Evolutionary conservation across 2,329 filamentous ascomycete genomes (phyloP), one percentile per base, ranked within the genome.

Genomic region (Fusarium zealandicum): DNA sequence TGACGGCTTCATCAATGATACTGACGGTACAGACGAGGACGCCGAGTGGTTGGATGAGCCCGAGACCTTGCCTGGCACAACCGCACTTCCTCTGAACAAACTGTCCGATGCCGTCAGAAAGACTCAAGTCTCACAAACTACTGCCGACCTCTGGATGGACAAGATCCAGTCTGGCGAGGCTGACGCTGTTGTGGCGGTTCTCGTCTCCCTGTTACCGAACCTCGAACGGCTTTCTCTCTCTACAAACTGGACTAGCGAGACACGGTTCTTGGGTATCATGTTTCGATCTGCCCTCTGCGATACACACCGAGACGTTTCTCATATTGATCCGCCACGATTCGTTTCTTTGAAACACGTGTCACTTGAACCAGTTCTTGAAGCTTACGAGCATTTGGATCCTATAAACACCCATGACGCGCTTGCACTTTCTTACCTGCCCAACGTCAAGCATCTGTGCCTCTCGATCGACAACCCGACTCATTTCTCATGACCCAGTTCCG

Each of bases 401-500:
- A 35, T 37, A n/a, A 63, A 64, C 14, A 22, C 53, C 0, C 12
- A 33, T 18, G 43, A 56, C 7, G 37, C 42, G 2, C 43, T 61
- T 4, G 41, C 48, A 0, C 27, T 47, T 1, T 55, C 60, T 18
- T 60, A 63, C 33, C 30, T 63, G 11, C 52, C 50, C 1, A 30
- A 22, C 0, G 9, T 63, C 12, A 6, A 28, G 18, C 4, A 8
- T 14, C 39, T 63, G 4, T 51, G 44, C 0, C 5, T 50, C 5
- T 52, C 57, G 1, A 50, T 61, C 6, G 54, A 54, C 5, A 63
- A 63, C 14, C 53, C 57, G 0, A 18, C 5, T 1, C 22, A 44
- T 0, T 60, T 64, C 11, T 4, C 27, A 2, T 60, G 57, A 54
- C 59, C 57, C 1, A 11, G 2, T 3, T 6, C 12, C 9, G 22